These are phyloP conservation scores for Sanghuangporus sanghuang DNA, from an alignment of 1,284 basidiomycete species.

Conservation along the genomic window DNA sequence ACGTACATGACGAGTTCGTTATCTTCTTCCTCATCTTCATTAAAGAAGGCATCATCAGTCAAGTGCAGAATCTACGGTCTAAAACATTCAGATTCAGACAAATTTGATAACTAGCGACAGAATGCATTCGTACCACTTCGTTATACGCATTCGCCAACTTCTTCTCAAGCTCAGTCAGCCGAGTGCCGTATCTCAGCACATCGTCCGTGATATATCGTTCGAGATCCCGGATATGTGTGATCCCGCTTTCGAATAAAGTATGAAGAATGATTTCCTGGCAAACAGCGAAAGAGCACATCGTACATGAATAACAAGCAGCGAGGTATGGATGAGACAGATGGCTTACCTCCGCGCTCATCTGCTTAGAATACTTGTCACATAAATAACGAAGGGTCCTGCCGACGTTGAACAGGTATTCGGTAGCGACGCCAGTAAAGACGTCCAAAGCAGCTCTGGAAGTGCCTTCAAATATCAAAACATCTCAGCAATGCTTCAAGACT, in stretches of 20 bases:
- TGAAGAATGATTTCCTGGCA: constrained; percentile 86
- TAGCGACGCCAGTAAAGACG: constrained; percentile 74
- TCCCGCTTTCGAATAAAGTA: constrained; percentile 84
- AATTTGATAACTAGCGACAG: not conserved
- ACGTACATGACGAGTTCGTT: constrained; percentile 67
- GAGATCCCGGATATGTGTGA: constrained; percentile 68
- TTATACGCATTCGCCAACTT: constrained; percentile 80
- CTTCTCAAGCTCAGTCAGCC: constrained; percentile 77
- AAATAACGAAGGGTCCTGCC: constrained; percentile 83
- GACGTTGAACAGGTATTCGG: constrained; percentile 82
- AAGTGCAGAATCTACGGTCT: constrained; percentile 57
- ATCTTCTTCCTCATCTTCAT: constrained; percentile 71
- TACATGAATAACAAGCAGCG: not conserved
- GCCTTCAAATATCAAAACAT: constrained; percentile 34
- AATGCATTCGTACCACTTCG: constrained; percentile 53
- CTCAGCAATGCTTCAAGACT: not conserved
- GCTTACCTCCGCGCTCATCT: constrained; percentile 79
- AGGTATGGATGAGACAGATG: constrained; percentile 12
- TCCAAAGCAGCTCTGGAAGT: constrained; percentile 69
- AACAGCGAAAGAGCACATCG: not conserved
- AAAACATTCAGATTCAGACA: constrained; percentile 12
- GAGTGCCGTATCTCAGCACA: constrained; percentile 74
- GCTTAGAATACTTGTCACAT: constrained; percentile 72
- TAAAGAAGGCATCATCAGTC: constrained; percentile 71
- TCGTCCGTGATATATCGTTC: constrained; percentile 90